Percentiles rank a stretch among this genome's conserved stretches.
These are phyloP conservation scores for Salmacisia buchloeana DNA, from an alignment of 1,284 basidiomycete species.

Conservation along the genomic window DNA sequence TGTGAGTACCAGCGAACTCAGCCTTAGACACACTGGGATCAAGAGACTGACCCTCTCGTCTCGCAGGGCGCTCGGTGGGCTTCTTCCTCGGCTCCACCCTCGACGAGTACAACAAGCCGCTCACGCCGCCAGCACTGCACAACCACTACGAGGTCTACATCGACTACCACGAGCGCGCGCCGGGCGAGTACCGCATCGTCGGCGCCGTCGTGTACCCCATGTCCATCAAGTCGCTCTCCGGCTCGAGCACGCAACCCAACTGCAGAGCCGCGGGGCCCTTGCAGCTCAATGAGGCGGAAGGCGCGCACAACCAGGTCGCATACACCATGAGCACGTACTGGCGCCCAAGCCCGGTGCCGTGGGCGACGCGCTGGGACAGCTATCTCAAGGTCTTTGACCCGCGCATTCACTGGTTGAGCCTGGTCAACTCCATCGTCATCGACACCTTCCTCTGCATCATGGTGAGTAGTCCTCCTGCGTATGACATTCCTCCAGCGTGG, in stretches of 20 bases:
- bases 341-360: constrained; percentile 67
- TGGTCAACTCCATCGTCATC: constrained; percentile 75
- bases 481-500: too few relatives aligned
- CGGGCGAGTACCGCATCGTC: constrained; percentile 44
- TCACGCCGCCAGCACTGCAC: constrained; percentile 41
- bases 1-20: constrained; percentile 8
- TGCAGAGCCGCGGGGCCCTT: constrained; percentile 30
- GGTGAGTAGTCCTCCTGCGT: constrained; percentile 55
- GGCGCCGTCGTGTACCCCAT: constrained; percentile 44
- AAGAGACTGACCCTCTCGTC: constrained; percentile 37
- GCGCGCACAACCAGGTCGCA: constrained; percentile 63
- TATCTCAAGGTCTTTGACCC: constrained; percentile 64
- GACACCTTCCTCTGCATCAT: constrained; percentile 73
- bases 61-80: constrained; percentile 56
- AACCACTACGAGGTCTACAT: constrained; percentile 48
- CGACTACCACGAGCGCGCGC: constrained; percentile 42
- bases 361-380: constrained; percentile 93
- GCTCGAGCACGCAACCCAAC: constrained; percentile 17
- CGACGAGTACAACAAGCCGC: constrained; percentile 32
- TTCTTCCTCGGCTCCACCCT: constrained; percentile 49
- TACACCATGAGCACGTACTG: constrained; percentile 88
- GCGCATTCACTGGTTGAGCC: constrained; percentile 69
- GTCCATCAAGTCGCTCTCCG: constrained; percentile 28
- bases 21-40: not conserved
- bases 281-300: constrained; percentile 53